Base-by-base conservation (phyloP, 495 filamentous ascomycete genomes). In the Hyphodiscus hymeniophilus region DNA sequence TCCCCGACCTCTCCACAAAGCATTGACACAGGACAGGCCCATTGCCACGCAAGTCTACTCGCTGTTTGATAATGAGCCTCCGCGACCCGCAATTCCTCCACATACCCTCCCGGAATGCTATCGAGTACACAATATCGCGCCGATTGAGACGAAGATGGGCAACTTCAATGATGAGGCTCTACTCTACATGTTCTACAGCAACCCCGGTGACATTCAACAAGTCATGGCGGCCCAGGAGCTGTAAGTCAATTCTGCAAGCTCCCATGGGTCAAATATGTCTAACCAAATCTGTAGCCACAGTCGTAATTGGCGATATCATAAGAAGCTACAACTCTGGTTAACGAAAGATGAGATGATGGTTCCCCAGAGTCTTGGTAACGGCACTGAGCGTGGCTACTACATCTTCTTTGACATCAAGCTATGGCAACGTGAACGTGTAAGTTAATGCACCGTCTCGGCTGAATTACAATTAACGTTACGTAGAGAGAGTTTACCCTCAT, bases 171-270 rank as follows among this genome's bases (percentile, higher is more conserved):
- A 94, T 48, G 90, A 96, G 62, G 94, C 89, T 0, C 71, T 96
- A 45, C 89, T 96, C 63, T 89, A 83, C 70, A 92, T 96, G 52
- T 96, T 96, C 72, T 96, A 94, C 68, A 87, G 82, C 65, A 84
- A 85, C 66, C 86, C 89, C 2, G 70, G 80, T 26, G 89, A 94
- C 60, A 73, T 85, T 50, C 77, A 89, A 65, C 90, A 96, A 64
- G 84, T 94, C 52, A 64, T 88, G 50, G 90, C 85, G 8, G 88
- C 88, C 1, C 70, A 78, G 32, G 89, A 96, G 63, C 71, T 96
- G 73, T 84, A 68, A 61, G 74, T 39, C 15, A 16, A 20, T 42
- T 4, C 3, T 21, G 13, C 31, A 7, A 32, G 17, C 30, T 36
- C 7, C 5, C 7, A 3, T 18, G 5, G 22, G 38, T 11, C 20